Evolutionary conservation across 768 basidiomycete genomes (phyloP), one percentile per base, ranked within the genome.

Genomic region (Serpula lacrymans): DNA sequence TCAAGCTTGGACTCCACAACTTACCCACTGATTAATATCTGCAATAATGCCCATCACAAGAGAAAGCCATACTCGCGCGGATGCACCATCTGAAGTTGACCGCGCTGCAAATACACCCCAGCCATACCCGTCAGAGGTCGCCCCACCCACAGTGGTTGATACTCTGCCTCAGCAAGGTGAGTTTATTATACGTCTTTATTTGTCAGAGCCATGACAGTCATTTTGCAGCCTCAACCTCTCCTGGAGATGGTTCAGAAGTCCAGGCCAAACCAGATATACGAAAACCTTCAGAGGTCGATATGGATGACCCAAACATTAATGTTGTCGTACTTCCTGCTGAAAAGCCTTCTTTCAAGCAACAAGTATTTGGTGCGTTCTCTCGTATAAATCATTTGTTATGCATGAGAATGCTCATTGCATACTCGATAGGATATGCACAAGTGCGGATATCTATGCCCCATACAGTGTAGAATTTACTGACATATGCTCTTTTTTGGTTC

Each of bases 281-380:
- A 42, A 45, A 46, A 33, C 45, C 57, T 8, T 51, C 55, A 23
- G 60, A 59, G 23, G 57, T 55, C 17, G 35, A 52, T 31, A 39
- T 41, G 40, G 46, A 57, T 34, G 62, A 60, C 11, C 52, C 50
- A 16, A 55, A 47, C 16, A 24, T 48, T 38, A 55, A 56, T 16
- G 50, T 59, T 16, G 55, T 54, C 22, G 60, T 52, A 12, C 34
- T 52, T 28, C 42, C 53, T 10, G 49, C 43, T 36, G 58, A 41
- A 26, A 59, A 65, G 37, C 67, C 73, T 22, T 67, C 78, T 11
- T 82, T 80, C 63, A 81, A 78, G 54, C 78, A 82, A 33, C 69
- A 65, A 42, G 74, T 80, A 6, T 70, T 79, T 33, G 80, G 79
- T 77, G 45, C 18, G 68, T 48, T 29, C 5, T 20, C 11, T 31